Evolutionary conservation across 2,329 filamentous ascomycete genomes (phyloP), one percentile per base, ranked within the genome.

Genomic region (Penicillium vulpinum): DNA sequence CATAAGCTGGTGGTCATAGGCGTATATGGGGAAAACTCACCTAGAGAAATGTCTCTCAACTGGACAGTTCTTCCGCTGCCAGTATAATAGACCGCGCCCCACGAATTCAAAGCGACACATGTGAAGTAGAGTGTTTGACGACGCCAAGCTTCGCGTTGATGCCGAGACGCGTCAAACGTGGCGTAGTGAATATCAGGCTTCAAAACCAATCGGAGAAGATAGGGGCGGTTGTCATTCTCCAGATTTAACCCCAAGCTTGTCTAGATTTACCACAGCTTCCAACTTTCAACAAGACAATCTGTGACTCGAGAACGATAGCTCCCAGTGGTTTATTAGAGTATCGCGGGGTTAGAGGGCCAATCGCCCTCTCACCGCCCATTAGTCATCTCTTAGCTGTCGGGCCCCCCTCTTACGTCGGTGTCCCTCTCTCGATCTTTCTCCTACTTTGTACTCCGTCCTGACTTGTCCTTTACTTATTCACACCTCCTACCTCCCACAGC

Each of bases 81-180:
- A 75, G 58, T 74, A 76, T 57, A 79, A 66, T 63, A 78, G 64
- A 60, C 73, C 67, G 61, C 76, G 71, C 46, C 77, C 77, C 48
- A 78, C 64, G 47, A 79, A 67, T 65, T 79, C 77, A 60, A 76
- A 76, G n/a, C 77, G 76, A 73, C 77, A 79, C 77, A 79, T 79
- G 64, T 66, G 72, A 67, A 57, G 50, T 39, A 29, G 33, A 36
- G 26, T 45, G 49, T 29, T 53, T 49, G 45, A 39, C 48, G 40
- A 21, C 45, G 39, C 41, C 35, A 40, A 56, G 56, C 53, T 52
- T 57, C 57, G 45, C 52, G 48, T 48, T 48, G 29, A 47, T 54
- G 48, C 45, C 52, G 60, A 60, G 61, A 56, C 59, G 61, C 56
- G 60, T 60, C 48, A 45, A 40, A 54, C 29, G 51, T 54, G 28